A percentile compares a stretch with the other conserved stretches of the same genome.
phyloP scores from a whole-genome alignment of 2,329 filamentous ascomycete genomes.

The Fusarium sarcochroum region DNA sequence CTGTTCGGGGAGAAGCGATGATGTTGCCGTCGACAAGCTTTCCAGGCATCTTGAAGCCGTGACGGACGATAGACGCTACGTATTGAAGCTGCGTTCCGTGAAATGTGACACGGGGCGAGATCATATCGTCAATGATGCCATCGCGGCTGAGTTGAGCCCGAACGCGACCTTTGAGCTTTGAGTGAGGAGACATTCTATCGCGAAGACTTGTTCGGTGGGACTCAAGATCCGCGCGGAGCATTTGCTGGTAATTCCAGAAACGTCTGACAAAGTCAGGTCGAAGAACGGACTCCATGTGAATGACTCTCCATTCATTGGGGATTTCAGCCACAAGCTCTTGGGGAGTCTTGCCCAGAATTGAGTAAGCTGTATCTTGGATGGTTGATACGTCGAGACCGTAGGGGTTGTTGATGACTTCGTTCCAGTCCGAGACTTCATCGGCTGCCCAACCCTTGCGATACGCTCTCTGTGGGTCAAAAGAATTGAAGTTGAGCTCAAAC shows the following conservation, averaged over 20 bases:
- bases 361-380: slow-evolving; percentile 35
- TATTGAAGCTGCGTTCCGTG: slow-evolving; percentile 56
- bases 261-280: slow-evolving; percentile 50
- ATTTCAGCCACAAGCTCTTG: slow-evolving; percentile 20
- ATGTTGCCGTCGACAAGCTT: slow-evolving; percentile 36
- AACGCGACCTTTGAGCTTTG: slow-evolving; percentile 20
- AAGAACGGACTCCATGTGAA: slow-evolving; percentile 58
- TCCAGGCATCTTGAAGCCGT: slow-evolving; percentile 59
- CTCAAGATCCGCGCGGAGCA: slow-evolving; percentile 47
- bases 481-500: neutral
- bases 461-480: neutral
- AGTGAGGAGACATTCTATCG: slow-evolving; percentile 29
- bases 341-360: slow-evolving; percentile 22
- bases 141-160: slow-evolving; percentile 33
- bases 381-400: slow-evolving; percentile 37
- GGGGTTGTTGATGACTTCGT: slow-evolving; percentile 33
- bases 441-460: slow-evolving; percentile 28
- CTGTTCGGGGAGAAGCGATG: slow-evolving; percentile 42
- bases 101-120: slow-evolving; percentile 55
- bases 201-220: slow-evolving; percentile 10
- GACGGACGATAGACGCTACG: slow-evolving; percentile 59
- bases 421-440: slow-evolving; percentile 24
- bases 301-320: slow-evolving; percentile 45
- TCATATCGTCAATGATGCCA: slow-evolving; percentile 55
- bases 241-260: slow-evolving; percentile 49